Percentiles rank a stretch among this genome's conserved stretches.
Conservation (phyloP, 1,284 basidiomycete species). For the Ceratobasidium sp. region DNA sequence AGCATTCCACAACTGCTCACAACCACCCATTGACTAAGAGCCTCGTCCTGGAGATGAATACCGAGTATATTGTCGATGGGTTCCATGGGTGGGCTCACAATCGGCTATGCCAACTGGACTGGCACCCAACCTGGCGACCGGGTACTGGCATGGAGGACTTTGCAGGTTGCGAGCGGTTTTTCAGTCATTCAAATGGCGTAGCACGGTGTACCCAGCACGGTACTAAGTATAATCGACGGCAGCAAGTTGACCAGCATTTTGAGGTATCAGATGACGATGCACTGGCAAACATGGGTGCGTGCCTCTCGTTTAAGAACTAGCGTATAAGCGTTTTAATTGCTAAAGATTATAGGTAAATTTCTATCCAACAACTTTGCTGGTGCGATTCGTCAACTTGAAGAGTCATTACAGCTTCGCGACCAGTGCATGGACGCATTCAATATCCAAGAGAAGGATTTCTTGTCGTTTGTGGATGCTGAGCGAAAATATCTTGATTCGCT, state of each 20-base stretch:
- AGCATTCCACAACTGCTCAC: conserved; percentile 53
- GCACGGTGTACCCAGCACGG: conserved; percentile 52
- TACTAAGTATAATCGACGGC: conserved; percentile 54
- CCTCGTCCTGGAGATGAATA: conserved; percentile 14
- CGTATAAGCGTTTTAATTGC: too few species aligned
- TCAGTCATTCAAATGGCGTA: conserved; percentile 55
- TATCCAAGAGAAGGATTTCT: conserved; percentile 4
- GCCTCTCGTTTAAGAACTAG: too few species aligned
- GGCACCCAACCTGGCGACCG: conserved; percentile 55
- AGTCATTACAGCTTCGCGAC: neutral
- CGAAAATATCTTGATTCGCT: too few species aligned
- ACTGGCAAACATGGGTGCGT: conserved; percentile 12
- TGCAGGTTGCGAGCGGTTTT: conserved; percentile 56
- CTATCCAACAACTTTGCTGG: neutral
- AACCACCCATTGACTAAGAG: conserved; percentile 52
- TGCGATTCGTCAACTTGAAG: neutral
- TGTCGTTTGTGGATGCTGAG: conserved; percentile 24
- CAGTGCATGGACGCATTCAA: conserved; percentile 1
- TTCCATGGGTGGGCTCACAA: conserved; percentile 60
- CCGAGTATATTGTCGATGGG: conserved; percentile 51
- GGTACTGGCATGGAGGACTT: conserved; percentile 59
- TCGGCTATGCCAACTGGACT: conserved; percentile 55
- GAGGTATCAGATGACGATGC: neutral
- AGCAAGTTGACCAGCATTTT: conserved; percentile 51
- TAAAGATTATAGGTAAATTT: conserved; percentile 47